phyloP scores from a whole-genome alignment of 2,329 filamentous ascomycete species.

The Epichloe amarillans region DNA sequence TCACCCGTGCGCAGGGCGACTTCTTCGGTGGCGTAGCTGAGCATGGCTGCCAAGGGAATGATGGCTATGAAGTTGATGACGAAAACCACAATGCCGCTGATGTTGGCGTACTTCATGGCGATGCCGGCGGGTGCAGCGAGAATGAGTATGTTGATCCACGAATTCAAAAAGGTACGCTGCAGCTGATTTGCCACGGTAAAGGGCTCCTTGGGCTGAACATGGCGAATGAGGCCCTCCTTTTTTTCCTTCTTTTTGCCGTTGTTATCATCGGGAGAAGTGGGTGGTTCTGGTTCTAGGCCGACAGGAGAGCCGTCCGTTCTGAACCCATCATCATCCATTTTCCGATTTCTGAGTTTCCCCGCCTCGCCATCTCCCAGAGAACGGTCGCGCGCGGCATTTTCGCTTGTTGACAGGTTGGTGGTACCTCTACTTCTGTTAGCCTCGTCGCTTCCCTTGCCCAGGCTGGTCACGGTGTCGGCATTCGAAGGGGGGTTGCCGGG shows the following conservation, averaged over 20 bases:
- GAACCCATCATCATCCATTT: constrained; percentile 13
- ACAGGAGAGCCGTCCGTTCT: constrained; percentile 3
- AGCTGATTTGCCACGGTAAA: constrained; percentile 54
- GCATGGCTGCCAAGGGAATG: constrained; percentile 73
- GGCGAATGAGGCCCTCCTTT: constrained; percentile 29
- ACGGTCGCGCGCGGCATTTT: constrained; percentile 10
- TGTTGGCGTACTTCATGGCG: constrained; percentile 49
- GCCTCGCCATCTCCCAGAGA: constrained; percentile 11
- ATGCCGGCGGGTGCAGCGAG: constrained; percentile 71
- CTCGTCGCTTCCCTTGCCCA: constrained; percentile 10
- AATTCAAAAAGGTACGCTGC: constrained; percentile 62
- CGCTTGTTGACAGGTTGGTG: constrained; percentile 8
- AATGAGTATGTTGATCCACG: constrained; percentile 77
- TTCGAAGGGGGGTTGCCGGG: constrained; percentile 13
- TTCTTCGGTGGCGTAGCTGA: constrained; percentile 84
- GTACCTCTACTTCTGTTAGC: constrained; percentile 8
- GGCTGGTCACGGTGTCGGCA: constrained; percentile 12
- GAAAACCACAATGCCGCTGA: constrained; percentile 55
- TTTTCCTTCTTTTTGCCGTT: constrained; percentile 16
- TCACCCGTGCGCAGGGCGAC: constrained; percentile 72
- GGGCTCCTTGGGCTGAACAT: constrained; percentile 35
- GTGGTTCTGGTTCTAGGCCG: neutral
- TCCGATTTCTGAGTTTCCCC: constrained; percentile 19
- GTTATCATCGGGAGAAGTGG: constrained; percentile 13
- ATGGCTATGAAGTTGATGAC: constrained; percentile 91